Evolutionary conservation across 495 filamentous ascomycete species (phyloP).

Genomic region (Parachaetomium inaequale): DNA sequence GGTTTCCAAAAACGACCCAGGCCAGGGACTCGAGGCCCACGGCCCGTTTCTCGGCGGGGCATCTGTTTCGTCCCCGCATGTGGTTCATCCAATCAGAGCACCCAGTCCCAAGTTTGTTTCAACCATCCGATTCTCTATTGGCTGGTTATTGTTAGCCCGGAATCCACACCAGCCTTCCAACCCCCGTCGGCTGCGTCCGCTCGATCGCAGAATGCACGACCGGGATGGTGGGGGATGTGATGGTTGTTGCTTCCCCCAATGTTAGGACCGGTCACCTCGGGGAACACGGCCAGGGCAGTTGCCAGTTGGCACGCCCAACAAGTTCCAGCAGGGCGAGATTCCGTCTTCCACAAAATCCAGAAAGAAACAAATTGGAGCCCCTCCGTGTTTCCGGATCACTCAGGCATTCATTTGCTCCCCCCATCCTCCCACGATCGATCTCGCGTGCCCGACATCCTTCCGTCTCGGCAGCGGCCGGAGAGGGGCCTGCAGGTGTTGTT

Average conservation of each 20-base stretch:
- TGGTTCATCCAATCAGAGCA: neutral
- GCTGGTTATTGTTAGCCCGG: neutral
- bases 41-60: neutral
- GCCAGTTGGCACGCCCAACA: no score
- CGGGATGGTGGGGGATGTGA: neutral
- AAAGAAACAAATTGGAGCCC: neutral
- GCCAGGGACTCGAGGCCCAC: neutral
- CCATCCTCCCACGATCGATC: neutral
- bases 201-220: conserved; percentile 17
- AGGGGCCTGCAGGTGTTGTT: neutral
- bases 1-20: neutral
- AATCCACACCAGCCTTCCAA: neutral
- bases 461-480: neutral
- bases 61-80: neutral
- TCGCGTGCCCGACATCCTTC: neutral
- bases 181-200: neutral
- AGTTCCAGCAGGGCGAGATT: neutral
- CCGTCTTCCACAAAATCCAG: neutral
- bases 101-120: neutral
- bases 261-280: no score
- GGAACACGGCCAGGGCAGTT: no score
- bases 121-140: neutral
- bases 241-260: neutral
- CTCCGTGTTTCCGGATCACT: neutral
- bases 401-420: neutral